phyloP scores from a whole-genome alignment of 1,139 yeast genomes.

The Groenewaldozyma sp. region DNA sequence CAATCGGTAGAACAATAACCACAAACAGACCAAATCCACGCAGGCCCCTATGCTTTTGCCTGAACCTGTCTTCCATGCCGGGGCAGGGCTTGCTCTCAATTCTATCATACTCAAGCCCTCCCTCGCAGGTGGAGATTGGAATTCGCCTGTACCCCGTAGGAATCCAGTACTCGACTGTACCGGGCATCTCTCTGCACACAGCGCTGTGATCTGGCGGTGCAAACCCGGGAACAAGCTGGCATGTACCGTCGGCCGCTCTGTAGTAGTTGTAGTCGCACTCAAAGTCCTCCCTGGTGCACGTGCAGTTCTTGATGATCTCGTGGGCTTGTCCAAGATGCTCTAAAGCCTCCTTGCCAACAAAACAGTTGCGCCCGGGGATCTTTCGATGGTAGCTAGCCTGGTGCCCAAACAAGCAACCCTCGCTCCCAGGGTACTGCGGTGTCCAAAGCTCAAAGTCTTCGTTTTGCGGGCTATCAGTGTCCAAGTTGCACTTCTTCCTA shows the following conservation, averaged over 20 bases:
- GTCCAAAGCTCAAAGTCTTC: slow-evolving; percentile 83
- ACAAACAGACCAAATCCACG: slow-evolving; percentile 46
- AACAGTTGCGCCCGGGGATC: slow-evolving; percentile 59
- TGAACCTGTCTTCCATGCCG: slow-evolving; percentile 65
- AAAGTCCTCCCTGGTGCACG: slow-evolving; percentile 79
- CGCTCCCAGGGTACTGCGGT: slow-evolving; percentile 57
- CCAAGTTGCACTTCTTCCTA: slow-evolving; percentile 58
- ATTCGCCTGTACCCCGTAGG: slow-evolving; percentile 76
- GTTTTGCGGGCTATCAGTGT: slow-evolving; percentile 45
- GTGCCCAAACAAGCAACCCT: slow-evolving; percentile 80
- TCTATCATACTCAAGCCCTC: slow-evolving; percentile 60
- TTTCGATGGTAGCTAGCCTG: slow-evolving; percentile 71
- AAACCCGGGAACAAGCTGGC: slow-evolving; percentile 68
- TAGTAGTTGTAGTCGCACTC: slow-evolving; percentile 89
- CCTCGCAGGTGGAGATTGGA: slow-evolving; percentile 65
- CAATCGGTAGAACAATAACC: slow-evolving; percentile 49
- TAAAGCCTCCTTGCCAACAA: slow-evolving; percentile 44
- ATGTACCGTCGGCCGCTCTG: slow-evolving; percentile 69
- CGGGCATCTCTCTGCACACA: slow-evolving; percentile 49
- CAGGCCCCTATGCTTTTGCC: slow-evolving; percentile 46
- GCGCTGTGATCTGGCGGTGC: slow-evolving; percentile 57
- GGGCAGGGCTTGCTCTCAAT: slow-evolving; percentile 75
- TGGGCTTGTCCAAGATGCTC: slow-evolving; percentile 44
- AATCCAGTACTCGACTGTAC: slow-evolving; percentile 56
- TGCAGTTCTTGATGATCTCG: slow-evolving; percentile 55